Base-by-base conservation (phyloP, 345 rosid genomes). In the Syzygium aqueum region DNA sequence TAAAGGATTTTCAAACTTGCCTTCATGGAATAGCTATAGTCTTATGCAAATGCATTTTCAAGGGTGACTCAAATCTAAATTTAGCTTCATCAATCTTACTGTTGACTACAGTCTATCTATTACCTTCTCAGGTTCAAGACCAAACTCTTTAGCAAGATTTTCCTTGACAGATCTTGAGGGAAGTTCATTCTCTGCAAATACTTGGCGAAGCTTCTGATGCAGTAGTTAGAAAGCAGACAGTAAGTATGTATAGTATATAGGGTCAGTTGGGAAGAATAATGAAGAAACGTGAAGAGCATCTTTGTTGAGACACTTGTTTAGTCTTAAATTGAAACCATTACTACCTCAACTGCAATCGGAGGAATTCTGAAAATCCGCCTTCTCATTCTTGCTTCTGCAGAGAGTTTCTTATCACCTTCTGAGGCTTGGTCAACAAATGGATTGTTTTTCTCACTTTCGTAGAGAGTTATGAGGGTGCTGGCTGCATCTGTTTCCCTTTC, bases 131-230 rank as follows among this genome's bases (percentile, higher is more conserved):
- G 93, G 93, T 11, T 94, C 93, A 91, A 96, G 96, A 89, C 92
- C 95, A 94, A 96, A 90, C 88, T 97, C 98, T 86, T 93, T 91
- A 67, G 99, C 93, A 88, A 97, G 98, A 63, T 92, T 91, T 86
- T 93, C 98, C 91, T 91, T 94, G 89, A 93, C 91, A 84, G 91
- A 88, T 91, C 94, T 95, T 53, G 98, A 92, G 57, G 99, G 99
- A 92, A 97, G 99, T 89, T 96, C 99, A 92, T 95, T 93, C 93
- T 95, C 95, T 37, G 94, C 94, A 93, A 97, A 97, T 82, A 92
- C 99, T 89, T 92, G 93, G 56, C 99, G 98, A 61, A 97, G 98
- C 92, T 90, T 97, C 99, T 97, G 95, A 37, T 77, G 92, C 90
- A 89, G 84, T 88, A 89, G 85, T 85, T 56, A 90, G 88, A 50